Conservation (phyloP, 2,329 filamentous ascomycete species). For the Cladosporium colombiae region DNA sequence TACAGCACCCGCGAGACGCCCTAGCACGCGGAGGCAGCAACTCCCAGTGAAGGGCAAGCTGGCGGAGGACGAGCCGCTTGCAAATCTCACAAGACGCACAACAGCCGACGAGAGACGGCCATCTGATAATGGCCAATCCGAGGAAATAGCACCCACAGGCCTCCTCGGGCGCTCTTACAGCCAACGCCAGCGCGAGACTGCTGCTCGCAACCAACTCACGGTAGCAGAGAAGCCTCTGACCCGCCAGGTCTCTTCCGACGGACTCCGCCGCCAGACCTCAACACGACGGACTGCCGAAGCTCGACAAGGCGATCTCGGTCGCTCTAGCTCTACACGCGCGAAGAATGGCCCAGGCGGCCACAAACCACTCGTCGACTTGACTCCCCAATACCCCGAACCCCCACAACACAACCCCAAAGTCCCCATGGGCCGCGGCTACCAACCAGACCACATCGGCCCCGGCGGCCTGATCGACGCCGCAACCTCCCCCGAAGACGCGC, state of each 20-base stretch:
- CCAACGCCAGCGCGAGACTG: slow-evolving; percentile 44
- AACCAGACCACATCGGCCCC: slow-evolving; percentile 35
- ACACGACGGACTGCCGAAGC: slow-evolving; percentile 15
- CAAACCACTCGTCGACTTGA: slow-evolving; percentile 69
- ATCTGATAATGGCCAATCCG: slow-evolving; percentile 24
- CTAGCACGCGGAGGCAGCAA: slow-evolving; percentile 34
- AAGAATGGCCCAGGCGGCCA: slow-evolving; percentile 41
- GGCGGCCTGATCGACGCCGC: slow-evolving; percentile 50
- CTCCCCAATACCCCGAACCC: slow-evolving; percentile 63
- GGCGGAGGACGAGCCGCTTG: slow-evolving; percentile 40
- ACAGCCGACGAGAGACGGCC: slow-evolving; percentile 8
- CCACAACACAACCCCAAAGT: slow-evolving; percentile 59
- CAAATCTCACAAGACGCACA: slow-evolving; percentile 27
- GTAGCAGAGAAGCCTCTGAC: slow-evolving; percentile 61
- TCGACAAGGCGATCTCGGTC: slow-evolving; percentile 39
- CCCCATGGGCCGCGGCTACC: slow-evolving; percentile 54
- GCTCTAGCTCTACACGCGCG: slow-evolving; percentile 44
- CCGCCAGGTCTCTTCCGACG: slow-evolving; percentile 27
- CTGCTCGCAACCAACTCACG: slow-evolving; percentile 48
- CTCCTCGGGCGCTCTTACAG: slow-evolving; percentile 55
- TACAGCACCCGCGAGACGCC: slow-evolving; percentile 13
- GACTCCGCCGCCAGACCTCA: slow-evolving; percentile 21
- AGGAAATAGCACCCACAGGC: slow-evolving; percentile 49
- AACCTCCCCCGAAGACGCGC: slow-evolving; percentile 45
- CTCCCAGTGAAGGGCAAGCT: slow-evolving; percentile 32